phyloP scores from a whole-genome alignment of 441 rosid species.

The Pelargonium fulgidum region DNA sequence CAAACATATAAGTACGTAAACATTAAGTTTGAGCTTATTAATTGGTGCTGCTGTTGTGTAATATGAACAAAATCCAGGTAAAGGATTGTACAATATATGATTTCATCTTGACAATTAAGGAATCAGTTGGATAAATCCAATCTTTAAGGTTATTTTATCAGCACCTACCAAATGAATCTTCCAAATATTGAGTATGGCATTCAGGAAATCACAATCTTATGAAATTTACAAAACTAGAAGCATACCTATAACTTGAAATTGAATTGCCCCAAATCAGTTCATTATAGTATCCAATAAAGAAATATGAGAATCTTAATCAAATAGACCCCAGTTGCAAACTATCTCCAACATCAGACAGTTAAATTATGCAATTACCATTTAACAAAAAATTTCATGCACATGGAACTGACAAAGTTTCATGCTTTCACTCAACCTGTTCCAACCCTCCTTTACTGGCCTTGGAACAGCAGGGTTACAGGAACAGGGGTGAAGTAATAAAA shows the following conservation, averaged over 20 bases:
- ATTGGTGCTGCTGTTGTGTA: background rate
- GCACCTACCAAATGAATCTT: background rate
- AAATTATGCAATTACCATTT: too few species aligned
- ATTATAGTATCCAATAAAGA: background rate
- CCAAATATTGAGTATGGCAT: background rate
- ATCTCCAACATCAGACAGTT: too few species aligned
- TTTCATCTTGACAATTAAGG: background rate
- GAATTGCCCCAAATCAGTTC: background rate
- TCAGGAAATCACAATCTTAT: background rate
- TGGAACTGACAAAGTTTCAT: too few species aligned
- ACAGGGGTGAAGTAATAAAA: too few species aligned
- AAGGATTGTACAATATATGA: background rate
- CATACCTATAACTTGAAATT: background rate
- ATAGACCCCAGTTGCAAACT: background rate
- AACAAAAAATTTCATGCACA: too few species aligned
- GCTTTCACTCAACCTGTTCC: too few species aligned
- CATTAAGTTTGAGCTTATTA: constrained; percentile 11
- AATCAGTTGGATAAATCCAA: background rate
- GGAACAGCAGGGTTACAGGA: too few species aligned
- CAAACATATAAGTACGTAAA: constrained; percentile 20
- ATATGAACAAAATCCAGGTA: background rate
- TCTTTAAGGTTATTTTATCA: background rate
- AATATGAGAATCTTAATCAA: background rate
- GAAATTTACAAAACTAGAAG: background rate
- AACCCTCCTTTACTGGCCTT: too few species aligned